Percentiles rank a stretch among this genome's conserved stretches.
Evolutionary conservation across 1,284 basidiomycete genomes (phyloP).

Genomic region (Ustilago vetiveriae): DNA sequence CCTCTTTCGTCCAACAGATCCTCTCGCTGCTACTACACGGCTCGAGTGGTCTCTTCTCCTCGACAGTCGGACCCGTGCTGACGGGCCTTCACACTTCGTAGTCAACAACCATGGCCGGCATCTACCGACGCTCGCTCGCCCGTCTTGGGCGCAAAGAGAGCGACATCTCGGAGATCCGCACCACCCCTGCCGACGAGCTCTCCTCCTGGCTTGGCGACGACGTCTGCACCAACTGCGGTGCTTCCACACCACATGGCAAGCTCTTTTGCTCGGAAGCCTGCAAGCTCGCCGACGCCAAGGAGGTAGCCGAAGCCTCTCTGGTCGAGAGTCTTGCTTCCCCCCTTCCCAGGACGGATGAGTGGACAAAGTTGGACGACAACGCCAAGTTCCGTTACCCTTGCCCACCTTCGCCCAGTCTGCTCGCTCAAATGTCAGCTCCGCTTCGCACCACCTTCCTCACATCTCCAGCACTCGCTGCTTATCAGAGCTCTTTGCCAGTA

Average conservation of each 20-base stretch:
- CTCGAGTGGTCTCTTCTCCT: slow-evolving; percentile 14
- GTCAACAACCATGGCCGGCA: slow-evolving; percentile 37
- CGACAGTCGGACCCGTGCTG: slow-evolving; percentile 15
- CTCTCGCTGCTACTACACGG: slow-evolving; percentile 26
- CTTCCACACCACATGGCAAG: slow-evolving; percentile 38
- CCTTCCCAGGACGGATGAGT: slow-evolving; percentile 21
- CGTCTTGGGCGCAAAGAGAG: slow-evolving; percentile 41
- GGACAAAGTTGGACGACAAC: slow-evolving; percentile 13
- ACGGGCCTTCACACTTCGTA: slow-evolving; percentile 18
- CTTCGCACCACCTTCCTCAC: slow-evolving; percentile 46
- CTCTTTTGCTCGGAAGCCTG: slow-evolving; percentile 58
- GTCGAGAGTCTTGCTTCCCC: slow-evolving; percentile 29
- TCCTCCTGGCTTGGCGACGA: slow-evolving; percentile 58
- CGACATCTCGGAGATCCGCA: slow-evolving; percentile 41
- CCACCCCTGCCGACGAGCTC: slow-evolving; percentile 53
- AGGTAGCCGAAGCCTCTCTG: slow-evolving; percentile 30
- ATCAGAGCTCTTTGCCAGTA: slow-evolving; percentile 50
- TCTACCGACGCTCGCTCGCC: slow-evolving; percentile 46
- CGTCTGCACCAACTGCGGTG: slow-evolving; percentile 57
- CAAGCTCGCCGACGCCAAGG: slow-evolving; percentile 47
- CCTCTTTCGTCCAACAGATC: neutral
- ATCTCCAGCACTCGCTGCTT: slow-evolving; percentile 54
- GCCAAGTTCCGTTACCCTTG: slow-evolving; percentile 57
- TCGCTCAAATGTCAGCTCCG: slow-evolving; percentile 52
- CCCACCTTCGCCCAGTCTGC: slow-evolving; percentile 54